phyloP scores from a whole-genome alignment of 495 filamentous ascomycete species.

The Penicillium canescens region DNA sequence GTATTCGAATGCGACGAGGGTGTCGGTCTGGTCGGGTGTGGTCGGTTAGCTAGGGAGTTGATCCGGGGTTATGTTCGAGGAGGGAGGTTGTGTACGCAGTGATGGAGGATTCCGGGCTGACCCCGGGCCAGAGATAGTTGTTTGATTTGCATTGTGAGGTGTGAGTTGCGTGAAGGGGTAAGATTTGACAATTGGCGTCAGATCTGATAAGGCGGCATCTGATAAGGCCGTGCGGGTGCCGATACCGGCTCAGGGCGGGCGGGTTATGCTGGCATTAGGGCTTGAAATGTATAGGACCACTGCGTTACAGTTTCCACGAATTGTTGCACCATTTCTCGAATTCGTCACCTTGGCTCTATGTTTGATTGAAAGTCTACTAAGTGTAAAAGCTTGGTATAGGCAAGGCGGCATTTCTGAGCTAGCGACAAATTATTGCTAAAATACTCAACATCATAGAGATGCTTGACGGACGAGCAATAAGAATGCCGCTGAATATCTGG shows the following conservation, averaged over 20 bases:
- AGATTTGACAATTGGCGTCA: conserved; percentile 9
- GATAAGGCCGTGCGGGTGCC: conserved; percentile 5
- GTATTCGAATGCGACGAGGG: conserved; percentile 28
- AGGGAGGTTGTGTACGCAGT: conserved; percentile 15
- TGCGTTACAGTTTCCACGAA: neutral
- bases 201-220: conserved; percentile 23
- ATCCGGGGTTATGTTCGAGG: neutral
- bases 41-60: neutral
- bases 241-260: neutral
- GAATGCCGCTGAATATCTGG: conserved; percentile 14
- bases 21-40: conserved; percentile 15
- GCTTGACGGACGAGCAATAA: conserved; percentile 24
- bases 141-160: conserved; percentile 23
- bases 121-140: conserved; percentile 18
- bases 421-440: conserved; percentile 34
- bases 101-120: conserved; percentile 28
- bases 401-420: conserved; percentile 9
- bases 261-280: conserved; percentile 6
- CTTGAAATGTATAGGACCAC: neutral
- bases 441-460: conserved; percentile 28
- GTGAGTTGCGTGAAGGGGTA: neutral
- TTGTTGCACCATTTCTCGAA: neutral
- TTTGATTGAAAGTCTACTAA: neutral
- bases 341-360: conserved; percentile 1
- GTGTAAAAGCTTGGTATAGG: conserved; percentile 14